These are phyloP conservation scores for Volvox carteri DNA, from an alignment of 163 green algal genomes.

Conservation along the genomic window DNA sequence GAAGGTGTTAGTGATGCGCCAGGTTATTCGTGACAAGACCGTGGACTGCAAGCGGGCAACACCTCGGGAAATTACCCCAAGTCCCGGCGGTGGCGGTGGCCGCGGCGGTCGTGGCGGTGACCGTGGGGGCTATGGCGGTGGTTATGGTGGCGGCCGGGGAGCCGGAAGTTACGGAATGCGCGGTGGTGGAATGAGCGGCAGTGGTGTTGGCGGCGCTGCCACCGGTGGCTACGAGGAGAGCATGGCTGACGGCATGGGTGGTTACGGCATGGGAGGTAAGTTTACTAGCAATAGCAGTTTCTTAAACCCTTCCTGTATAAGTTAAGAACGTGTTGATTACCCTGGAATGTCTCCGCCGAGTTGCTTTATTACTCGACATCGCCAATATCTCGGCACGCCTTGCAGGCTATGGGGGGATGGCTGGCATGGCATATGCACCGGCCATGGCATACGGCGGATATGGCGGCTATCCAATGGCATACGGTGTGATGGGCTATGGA, in stretches of 20 bases:
- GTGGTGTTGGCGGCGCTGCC: slow-evolving; percentile 52
- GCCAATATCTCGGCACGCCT: too few species aligned
- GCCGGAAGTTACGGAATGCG: slow-evolving; percentile 65
- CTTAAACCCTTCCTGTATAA: too few species aligned
- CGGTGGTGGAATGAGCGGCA: not conserved
- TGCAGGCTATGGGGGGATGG: slow-evolving; percentile 43
- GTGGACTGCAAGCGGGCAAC: slow-evolving; percentile 85
- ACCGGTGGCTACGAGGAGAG: slow-evolving; percentile 52
- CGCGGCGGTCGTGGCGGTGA: slow-evolving; percentile 41
- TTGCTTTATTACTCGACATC: too few species aligned
- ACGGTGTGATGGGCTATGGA: slow-evolving; percentile 50
- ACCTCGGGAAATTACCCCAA: slow-evolving; percentile 65
- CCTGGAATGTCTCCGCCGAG: too few species aligned
- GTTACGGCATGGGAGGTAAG: slow-evolving; percentile 41
- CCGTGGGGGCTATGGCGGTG: slow-evolving; percentile 48
- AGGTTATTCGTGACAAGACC: slow-evolving; percentile 70
- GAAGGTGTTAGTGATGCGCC: slow-evolving; percentile 79
- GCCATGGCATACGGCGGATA: slow-evolving; percentile 51
- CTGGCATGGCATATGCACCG: slow-evolving; percentile 38
- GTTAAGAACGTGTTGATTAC: too few species aligned
- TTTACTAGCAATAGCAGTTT: too few species aligned
- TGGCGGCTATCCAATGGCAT: slow-evolving; percentile 55
- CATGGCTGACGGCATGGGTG: slow-evolving; percentile 49
- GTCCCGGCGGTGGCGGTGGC: slow-evolving; percentile 32
- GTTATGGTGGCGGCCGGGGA: slow-evolving; percentile 64